These are phyloP conservation scores for Moniliella sp. DNA, from an alignment of 1,284 basidiomycete species.

Conservation along the genomic window DNA sequence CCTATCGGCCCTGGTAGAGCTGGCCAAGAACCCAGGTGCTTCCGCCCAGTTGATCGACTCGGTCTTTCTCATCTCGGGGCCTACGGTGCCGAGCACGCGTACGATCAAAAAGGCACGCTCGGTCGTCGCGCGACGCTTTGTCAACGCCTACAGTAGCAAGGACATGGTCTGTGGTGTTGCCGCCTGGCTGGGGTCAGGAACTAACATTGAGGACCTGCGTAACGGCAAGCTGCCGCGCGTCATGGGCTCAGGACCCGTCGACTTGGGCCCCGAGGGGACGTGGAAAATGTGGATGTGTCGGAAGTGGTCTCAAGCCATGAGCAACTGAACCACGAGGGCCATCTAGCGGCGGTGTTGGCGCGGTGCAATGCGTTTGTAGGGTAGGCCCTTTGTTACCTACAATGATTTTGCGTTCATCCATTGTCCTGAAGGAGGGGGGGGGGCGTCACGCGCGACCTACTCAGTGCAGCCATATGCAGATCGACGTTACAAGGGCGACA, in stretches of 20 bases:
- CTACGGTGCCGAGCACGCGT: constrained; percentile 35
- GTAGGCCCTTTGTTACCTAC: too few species aligned
- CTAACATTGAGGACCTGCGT: constrained; percentile 36
- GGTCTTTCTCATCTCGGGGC: constrained; percentile 36
- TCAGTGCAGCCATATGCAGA: too few species aligned
- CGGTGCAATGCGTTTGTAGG: constrained; percentile 9
- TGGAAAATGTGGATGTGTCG: constrained; percentile 21
- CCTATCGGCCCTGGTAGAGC: constrained; percentile 38
- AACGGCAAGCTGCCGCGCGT: constrained; percentile 26
- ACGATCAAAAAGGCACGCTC: constrained; percentile 38
- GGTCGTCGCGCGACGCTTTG: constrained; percentile 38
- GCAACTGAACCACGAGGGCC: constrained; percentile 9
- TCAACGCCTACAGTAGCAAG: constrained; percentile 38
- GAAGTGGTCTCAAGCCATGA: constrained; percentile 18
- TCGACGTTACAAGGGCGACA: too few species aligned
- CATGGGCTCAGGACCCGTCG: constrained; percentile 9
- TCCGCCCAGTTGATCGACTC: constrained; percentile 37
- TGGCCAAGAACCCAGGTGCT: constrained; percentile 23
- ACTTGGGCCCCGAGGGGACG: too few species aligned
- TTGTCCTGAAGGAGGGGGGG: too few species aligned
- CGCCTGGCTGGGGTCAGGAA: constrained; percentile 35
- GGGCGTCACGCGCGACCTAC: too few species aligned
- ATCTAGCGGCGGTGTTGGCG: constrained; percentile 5
- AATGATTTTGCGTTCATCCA: too few species aligned
- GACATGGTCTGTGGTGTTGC: constrained; percentile 40